Percentiles rank a stretch among this genome's conserved stretches.
Conservation (phyloP, 768 basidiomycete species). For the Tephrocybe sp. region DNA sequence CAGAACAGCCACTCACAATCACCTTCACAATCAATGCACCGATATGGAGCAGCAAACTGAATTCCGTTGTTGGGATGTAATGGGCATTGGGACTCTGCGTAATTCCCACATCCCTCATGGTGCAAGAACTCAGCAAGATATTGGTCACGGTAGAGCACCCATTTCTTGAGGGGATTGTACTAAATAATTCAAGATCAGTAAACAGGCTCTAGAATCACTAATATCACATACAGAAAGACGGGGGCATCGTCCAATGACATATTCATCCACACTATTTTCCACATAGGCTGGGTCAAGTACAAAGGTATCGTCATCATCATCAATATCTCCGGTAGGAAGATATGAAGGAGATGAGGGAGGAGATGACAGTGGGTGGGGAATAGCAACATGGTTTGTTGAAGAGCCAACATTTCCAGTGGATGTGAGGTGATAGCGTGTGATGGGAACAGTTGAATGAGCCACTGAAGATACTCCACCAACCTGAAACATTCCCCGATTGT, state of each 20-base stretch:
- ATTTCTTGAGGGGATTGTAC: conserved; percentile 3
- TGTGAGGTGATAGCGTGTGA: neutral
- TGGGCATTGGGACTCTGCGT: neutral
- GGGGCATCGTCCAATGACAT: too few relatives aligned
- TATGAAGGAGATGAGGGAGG: neutral
- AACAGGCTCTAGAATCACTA: neutral
- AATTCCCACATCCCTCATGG: conserved; percentile 6
- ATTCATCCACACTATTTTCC: neutral
- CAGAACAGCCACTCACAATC: neutral
- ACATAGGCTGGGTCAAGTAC: neutral
- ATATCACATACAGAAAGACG: neutral
- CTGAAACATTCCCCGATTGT: neutral
- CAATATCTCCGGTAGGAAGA: neutral
- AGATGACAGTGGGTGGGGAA: neutral
- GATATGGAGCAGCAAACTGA: neutral
- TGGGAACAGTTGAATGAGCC: neutral
- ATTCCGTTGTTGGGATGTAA: neutral
- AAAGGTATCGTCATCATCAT: neutral
- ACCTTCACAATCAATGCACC: conserved; percentile 9
- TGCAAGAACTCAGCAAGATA: conserved; percentile 3
- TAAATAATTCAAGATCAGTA: neutral
- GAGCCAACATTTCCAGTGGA: neutral
- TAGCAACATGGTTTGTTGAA: neutral
- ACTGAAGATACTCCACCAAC: too few relatives aligned
- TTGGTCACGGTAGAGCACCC: neutral